Percentiles rank a stretch among this genome's conserved stretches.
phyloP scores from a whole-genome alignment of 345 rosid genomes.

The Eucalyptus dawsonii region DNA sequence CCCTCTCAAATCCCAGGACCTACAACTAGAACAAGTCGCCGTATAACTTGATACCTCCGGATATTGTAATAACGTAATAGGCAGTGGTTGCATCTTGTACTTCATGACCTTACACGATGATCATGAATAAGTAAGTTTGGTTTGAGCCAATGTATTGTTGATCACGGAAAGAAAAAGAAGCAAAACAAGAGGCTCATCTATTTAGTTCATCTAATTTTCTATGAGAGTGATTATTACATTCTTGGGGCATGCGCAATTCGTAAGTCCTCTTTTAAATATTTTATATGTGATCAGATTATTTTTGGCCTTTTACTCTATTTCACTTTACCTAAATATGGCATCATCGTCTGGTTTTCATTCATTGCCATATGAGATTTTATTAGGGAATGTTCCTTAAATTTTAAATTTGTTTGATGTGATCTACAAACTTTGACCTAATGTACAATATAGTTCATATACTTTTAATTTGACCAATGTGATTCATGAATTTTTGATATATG shows the following conservation, averaged over 20 bases:
- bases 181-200: neutral
- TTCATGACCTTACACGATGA: neutral
- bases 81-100: neutral
- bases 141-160: neutral
- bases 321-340: neutral
- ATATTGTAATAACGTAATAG: neutral
- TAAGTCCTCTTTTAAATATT: neutral
- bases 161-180: neutral
- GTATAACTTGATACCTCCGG: neutral
- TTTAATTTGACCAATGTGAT: too few relatives aligned
- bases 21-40: constrained; percentile 14
- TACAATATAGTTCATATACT: too few relatives aligned
- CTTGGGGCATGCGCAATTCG: neutral
- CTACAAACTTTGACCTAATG: neutral
- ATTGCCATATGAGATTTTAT: neutral
- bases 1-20: constrained; percentile 36
- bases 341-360: neutral
- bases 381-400: neutral
- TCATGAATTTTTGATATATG: rapidly evolving
- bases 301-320: neutral
- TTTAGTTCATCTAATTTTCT: neutral
- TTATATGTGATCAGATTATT: neutral
- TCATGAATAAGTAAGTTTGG: neutral
- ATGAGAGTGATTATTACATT: neutral
- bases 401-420: too few relatives aligned